Conservation (phyloP, 257 asterid species). For the Plectranthus barbatus region DNA sequence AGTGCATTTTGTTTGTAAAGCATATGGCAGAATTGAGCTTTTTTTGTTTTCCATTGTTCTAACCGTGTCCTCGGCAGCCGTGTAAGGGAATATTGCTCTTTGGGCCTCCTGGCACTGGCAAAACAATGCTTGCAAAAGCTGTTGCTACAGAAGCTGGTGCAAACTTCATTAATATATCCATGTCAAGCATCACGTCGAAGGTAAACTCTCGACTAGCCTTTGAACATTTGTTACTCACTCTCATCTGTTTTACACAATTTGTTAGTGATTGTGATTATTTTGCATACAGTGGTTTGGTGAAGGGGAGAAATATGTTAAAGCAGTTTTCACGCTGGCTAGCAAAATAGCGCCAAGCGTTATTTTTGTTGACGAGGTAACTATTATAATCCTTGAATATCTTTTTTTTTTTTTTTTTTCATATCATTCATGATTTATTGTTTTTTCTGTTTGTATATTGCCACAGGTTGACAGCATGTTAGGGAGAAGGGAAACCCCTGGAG, state of each 20-base stretch:
- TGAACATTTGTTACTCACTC: neutral
- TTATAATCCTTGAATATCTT: neutral
- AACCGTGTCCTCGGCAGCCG: slow-evolving; percentile 31
- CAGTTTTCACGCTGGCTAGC: slow-evolving; percentile 48
- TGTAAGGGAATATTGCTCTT: slow-evolving; percentile 51
- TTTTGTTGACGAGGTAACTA: slow-evolving; percentile 48
- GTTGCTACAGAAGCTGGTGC: slow-evolving; percentile 49
- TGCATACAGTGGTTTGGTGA: slow-evolving; percentile 43
- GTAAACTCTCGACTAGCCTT: slow-evolving; percentile 15
- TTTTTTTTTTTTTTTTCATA: neutral
- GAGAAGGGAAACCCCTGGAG: slow-evolving; percentile 36
- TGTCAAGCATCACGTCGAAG: slow-evolving; percentile 48
- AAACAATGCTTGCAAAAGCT: slow-evolving; percentile 53
- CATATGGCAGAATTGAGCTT: neutral
- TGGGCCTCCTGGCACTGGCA: slow-evolving; percentile 56
- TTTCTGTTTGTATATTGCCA: neutral
- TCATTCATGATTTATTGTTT: neutral
- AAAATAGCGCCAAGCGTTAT: slow-evolving; percentile 46
- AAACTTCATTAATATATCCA: slow-evolving; percentile 46
- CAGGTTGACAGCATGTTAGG: slow-evolving; percentile 57
- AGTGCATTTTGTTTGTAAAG: slow-evolving; percentile 2
- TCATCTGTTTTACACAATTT: neutral
- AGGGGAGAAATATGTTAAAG: slow-evolving; percentile 52
- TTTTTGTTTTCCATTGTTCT: neutral
- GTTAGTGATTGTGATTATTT: neutral